Percentiles rank a stretch among this genome's conserved stretches.
phyloP scores from a whole-genome alignment of 31 red algal genomes.

The Porphyra umbilicalis region DNA sequence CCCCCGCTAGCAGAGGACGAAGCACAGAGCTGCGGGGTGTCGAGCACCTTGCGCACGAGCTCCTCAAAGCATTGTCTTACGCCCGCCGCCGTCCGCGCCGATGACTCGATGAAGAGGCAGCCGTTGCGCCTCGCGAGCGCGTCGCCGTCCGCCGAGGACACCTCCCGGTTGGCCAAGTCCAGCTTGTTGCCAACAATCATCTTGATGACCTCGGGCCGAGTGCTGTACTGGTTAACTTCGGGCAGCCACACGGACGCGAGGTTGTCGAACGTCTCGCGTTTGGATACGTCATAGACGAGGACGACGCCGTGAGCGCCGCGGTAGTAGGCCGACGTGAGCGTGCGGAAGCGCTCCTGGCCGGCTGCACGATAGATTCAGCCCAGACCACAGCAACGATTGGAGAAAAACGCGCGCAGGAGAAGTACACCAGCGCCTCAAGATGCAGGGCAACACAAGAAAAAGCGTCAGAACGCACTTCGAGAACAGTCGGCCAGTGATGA shows the following conservation, averaged over 20 bases:
- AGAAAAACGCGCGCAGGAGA: too few relatives aligned
- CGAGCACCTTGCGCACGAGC: constrained; percentile 67
- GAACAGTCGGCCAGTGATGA: too few relatives aligned
- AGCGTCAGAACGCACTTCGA: too few relatives aligned
- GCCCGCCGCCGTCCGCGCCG: constrained; percentile 72
- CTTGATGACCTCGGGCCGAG: constrained; percentile 53
- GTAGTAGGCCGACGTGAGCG: constrained; percentile 86
- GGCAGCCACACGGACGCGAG: constrained; percentile 84
- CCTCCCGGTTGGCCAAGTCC: constrained; percentile 43
- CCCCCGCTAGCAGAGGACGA: not conserved
- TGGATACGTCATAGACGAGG: constrained; percentile 88
- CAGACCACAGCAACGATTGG: too few relatives aligned
- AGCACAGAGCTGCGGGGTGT: constrained; percentile 56
- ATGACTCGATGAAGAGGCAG: constrained; percentile 82
- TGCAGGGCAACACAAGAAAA: too few relatives aligned
- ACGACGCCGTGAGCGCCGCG: constrained; percentile 93
- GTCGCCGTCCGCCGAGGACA: constrained; percentile 69
- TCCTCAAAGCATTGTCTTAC: constrained; percentile 83
- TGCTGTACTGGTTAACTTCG: constrained; percentile 79
- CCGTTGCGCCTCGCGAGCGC: constrained; percentile 70
- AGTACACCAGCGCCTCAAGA: too few relatives aligned
- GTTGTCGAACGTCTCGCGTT: constrained; percentile 70
- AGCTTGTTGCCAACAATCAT: constrained; percentile 98
- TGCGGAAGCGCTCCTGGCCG: constrained; percentile 98
- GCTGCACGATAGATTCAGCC: too few relatives aligned